phyloP scores from a whole-genome alignment of 805 yeast species.

The Metschnikowia kofuensis region DNA sequence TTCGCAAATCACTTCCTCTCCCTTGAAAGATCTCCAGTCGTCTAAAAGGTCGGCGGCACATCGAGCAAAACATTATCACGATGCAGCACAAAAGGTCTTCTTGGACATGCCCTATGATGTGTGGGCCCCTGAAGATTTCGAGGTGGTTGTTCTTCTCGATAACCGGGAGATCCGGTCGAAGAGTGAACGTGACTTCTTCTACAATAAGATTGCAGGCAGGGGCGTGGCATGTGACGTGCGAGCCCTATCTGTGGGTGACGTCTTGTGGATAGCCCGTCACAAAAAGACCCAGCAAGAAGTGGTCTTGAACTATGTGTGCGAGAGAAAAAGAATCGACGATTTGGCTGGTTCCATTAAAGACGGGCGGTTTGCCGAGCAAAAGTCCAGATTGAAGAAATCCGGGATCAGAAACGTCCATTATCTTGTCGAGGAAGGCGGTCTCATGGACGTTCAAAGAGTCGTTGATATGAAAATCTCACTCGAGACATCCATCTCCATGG shows the following conservation, averaged over 20 bases:
- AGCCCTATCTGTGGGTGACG: conserved; percentile 80
- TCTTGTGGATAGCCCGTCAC: conserved; percentile 81
- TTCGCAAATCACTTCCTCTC: neutral
- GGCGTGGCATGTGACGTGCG: conserved; percentile 52
- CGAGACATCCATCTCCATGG: conserved; percentile 71
- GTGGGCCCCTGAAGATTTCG: conserved; percentile 66
- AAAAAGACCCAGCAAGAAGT: conserved; percentile 55
- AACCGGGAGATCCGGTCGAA: conserved; percentile 76
- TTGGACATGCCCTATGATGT: conserved; percentile 35
- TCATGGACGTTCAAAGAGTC: conserved; percentile 35
- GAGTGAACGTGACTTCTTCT: conserved; percentile 68
- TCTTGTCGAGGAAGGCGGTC: conserved; percentile 70
- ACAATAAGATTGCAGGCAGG: conserved; percentile 45
- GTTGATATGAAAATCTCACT: conserved; percentile 58
- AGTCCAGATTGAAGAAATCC: conserved; percentile 65
- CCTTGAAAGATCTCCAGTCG: neutral
- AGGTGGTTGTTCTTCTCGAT: conserved; percentile 65
- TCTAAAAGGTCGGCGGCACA: neutral
- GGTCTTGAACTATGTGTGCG: conserved; percentile 79
- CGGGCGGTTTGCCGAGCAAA: conserved; percentile 88
- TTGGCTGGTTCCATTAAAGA: conserved; percentile 78
- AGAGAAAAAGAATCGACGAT: conserved; percentile 87
- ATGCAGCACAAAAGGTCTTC: conserved; percentile 19
- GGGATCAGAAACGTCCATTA: conserved; percentile 69
- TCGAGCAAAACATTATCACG: conserved; percentile 18